A percentile compares a stretch with the other conserved stretches of the same genome.
These are phyloP conservation scores for Firmiana major DNA, from an alignment of 345 rosid species.

Conservation along the genomic window DNA sequence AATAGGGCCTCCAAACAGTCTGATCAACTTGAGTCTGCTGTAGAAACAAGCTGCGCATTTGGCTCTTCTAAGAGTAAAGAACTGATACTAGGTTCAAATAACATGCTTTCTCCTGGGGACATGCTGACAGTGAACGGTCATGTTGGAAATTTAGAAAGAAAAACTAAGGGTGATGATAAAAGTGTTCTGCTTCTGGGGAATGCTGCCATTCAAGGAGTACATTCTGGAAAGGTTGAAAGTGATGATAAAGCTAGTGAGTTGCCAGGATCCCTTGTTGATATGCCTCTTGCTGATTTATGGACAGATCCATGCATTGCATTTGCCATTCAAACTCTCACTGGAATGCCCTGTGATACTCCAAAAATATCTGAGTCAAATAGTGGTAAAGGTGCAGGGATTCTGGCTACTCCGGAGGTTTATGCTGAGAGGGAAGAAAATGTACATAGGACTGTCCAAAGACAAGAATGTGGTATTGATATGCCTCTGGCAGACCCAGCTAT, in stretches of 20 bases:
- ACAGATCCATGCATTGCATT: constrained; percentile 95
- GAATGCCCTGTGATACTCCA: constrained; percentile 41
- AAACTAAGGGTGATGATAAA: constrained; percentile 13
- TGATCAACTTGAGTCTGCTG: constrained; percentile 17
- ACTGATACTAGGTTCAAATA: background rate
- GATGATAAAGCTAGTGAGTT: constrained; percentile 23
- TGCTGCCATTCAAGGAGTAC: constrained; percentile 6
- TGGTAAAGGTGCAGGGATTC: constrained; percentile 15
- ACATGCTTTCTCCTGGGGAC: constrained; percentile 20
- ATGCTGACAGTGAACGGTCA: constrained; percentile 12
- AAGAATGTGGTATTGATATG: constrained; percentile 15
- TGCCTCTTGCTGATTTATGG: constrained; percentile 65
- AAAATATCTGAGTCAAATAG: constrained; percentile 34
- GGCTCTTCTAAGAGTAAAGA: constrained; percentile 20
- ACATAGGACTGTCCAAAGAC: constrained; percentile 15
- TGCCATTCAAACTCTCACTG: constrained; percentile 91
- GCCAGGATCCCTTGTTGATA: constrained; percentile 31
- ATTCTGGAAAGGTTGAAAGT: constrained; percentile 12
- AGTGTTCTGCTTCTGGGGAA: constrained; percentile 11
- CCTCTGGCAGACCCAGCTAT: constrained; percentile 9
- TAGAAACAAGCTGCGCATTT: constrained; percentile 12
- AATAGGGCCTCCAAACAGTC: background rate
- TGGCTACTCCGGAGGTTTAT: constrained; percentile 19
- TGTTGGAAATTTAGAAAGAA: constrained; percentile 18
- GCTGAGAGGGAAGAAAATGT: constrained; percentile 16